phyloP scores from a whole-genome alignment of 306 rosid species.

The Ormosia emarginata region DNA sequence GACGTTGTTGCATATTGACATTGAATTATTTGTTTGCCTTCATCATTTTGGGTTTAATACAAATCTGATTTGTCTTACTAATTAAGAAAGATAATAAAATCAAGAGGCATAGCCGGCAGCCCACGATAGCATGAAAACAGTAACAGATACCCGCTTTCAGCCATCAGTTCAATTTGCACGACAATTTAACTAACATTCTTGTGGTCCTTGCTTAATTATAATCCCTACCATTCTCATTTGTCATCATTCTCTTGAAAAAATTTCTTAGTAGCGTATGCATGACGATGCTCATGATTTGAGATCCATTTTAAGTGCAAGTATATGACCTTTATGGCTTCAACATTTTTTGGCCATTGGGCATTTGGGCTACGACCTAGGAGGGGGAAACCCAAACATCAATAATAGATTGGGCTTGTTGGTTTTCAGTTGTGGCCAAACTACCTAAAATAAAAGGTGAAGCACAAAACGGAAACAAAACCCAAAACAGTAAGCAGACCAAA shows the following conservation, averaged over 20 bases:
- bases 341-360: not conserved
- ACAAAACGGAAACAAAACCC: too few species aligned
- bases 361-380: too few species aligned
- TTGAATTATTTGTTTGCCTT: not conserved
- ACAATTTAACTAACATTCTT: not conserved
- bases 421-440: too few species aligned
- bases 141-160: not conserved
- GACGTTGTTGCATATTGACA: conserved; percentile 5
- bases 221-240: not conserved
- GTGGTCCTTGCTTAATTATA: not conserved
- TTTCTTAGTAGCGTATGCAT: not conserved
- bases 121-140: not conserved
- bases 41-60: not conserved
- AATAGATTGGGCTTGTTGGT: too few species aligned
- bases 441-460: too few species aligned
- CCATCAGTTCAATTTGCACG: not conserved
- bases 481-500: too few species aligned
- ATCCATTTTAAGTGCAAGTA: not conserved
- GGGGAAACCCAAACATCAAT: too few species aligned
- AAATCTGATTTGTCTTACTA: not conserved
- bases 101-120: conserved; percentile 11
- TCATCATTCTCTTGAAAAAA: not conserved
- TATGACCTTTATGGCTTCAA: not conserved
- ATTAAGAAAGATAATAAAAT: not conserved
- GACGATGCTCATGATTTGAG: not conserved